Conservation (phyloP, 148 eudicot species). For the Camellia lanceoleosa region DNA sequence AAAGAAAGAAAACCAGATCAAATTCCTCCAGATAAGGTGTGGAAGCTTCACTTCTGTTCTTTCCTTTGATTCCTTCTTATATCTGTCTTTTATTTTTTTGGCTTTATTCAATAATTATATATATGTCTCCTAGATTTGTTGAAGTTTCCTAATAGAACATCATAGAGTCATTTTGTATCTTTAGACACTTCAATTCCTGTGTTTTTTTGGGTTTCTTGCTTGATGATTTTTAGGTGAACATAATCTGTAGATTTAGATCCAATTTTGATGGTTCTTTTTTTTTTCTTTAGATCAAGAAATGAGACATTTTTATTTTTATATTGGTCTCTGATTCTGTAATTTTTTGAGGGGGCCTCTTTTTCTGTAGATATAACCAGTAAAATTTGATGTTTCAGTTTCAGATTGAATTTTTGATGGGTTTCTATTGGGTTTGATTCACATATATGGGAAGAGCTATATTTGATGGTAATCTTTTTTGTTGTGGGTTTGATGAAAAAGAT, state of each 20-base stretch:
- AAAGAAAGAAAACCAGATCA: neutral
- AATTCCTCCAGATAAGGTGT: constrained; percentile 10
- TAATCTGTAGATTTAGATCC: neutral
- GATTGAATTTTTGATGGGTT: neutral
- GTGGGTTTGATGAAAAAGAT: neutral
- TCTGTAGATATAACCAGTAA: neutral
- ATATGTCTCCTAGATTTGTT: neutral
- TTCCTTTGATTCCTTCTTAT: constrained; percentile 4
- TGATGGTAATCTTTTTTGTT: neutral
- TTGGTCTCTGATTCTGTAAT: neutral
- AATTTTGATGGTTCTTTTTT: constrained; percentile 1
- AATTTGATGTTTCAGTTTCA: neutral
- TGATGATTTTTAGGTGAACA: neutral
- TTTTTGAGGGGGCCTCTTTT: no score
- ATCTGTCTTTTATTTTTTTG: neutral
- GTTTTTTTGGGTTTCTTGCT: neutral
- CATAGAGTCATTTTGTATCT: neutral
- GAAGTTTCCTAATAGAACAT: neutral
- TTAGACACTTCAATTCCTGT: neutral
- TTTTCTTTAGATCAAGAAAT: neutral
- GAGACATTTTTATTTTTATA: neutral
- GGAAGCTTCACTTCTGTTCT: constrained; percentile 4
- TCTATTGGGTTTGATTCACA: neutral
- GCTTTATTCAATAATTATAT: neutral
- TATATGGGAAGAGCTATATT: neutral